These are phyloP conservation scores for Punica granatum DNA, from an alignment of 345 rosid genomes.

Conservation along the genomic window DNA sequence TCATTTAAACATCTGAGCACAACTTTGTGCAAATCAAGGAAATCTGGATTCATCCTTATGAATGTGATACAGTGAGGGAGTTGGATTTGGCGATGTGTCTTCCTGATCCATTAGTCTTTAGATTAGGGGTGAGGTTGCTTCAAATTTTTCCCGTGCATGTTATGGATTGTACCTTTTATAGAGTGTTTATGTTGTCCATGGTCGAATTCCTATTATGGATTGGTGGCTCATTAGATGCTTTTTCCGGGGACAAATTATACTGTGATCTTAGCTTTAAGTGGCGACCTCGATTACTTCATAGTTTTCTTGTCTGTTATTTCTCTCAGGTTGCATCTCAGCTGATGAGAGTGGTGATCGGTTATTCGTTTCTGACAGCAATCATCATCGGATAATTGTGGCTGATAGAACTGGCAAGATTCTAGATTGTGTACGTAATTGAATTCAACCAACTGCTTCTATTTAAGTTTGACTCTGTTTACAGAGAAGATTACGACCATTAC, in stretches of 20 bases:
- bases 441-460: background rate
- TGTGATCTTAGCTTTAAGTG: background rate
- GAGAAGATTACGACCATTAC: background rate
- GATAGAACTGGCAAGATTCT: constrained; percentile 58
- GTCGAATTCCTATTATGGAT: background rate
- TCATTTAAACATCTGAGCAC: background rate
- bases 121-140: background rate
- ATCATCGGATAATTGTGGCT: constrained; percentile 72
- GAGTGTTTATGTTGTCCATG: background rate
- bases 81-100: background rate
- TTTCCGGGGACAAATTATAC: background rate
- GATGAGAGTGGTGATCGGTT: constrained; percentile 57
- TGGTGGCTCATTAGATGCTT: background rate
- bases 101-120: background rate
- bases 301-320: constrained; percentile 1
- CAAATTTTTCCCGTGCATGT: background rate
- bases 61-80: too few species aligned
- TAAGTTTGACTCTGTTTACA: background rate
- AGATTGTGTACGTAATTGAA: constrained; percentile 60
- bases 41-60: background rate
- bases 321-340: constrained; percentile 63
- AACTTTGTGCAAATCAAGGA: background rate
- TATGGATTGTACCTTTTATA: background rate
- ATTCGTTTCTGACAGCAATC: constrained; percentile 89
- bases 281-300: background rate